A percentile compares a stretch with the other conserved stretches of the same genome.
Conservation (phyloP, 2,329 filamentous ascomycete species). For the Ambrosiella cleistominuta region DNA sequence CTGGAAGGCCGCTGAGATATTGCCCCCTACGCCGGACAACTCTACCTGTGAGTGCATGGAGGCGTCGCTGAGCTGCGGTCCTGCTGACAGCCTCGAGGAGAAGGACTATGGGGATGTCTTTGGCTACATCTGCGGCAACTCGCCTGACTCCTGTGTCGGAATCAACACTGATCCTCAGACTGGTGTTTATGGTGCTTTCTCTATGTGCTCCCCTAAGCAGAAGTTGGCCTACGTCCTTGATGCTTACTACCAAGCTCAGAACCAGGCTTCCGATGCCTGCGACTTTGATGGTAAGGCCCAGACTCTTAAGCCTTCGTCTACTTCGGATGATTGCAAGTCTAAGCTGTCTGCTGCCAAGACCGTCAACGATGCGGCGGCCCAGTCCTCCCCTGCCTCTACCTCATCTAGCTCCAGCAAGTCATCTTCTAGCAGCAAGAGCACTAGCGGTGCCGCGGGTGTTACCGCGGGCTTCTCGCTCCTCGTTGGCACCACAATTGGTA, state of each 20-base stretch:
- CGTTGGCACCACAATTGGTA: conserved; percentile 1
- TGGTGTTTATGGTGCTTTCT: conserved; percentile 59
- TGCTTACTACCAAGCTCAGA: conserved; percentile 48
- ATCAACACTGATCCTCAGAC: conserved; percentile 49
- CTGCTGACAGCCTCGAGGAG: conserved; percentile 37
- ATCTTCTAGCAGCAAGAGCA: conserved; percentile 3
- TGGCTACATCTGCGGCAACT: conserved; percentile 48
- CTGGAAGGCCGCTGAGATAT: conserved; percentile 53
- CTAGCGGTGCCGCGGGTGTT: neutral
- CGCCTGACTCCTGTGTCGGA: conserved; percentile 41
- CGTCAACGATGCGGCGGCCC: conserved; percentile 29
- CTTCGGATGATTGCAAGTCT: conserved; percentile 35
- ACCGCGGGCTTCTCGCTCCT: conserved; percentile 6
- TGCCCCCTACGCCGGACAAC: conserved; percentile 69
- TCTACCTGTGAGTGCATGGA: conserved; percentile 77
- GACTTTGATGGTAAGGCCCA: conserved; percentile 52
- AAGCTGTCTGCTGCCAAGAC: conserved; percentile 47
- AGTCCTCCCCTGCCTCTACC: conserved; percentile 8
- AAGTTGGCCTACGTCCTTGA: conserved; percentile 61
- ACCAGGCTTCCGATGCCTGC: conserved; percentile 41
- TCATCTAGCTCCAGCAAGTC: conserved; percentile 3
- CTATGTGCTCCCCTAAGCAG: conserved; percentile 54
- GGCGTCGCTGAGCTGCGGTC: conserved; percentile 51
- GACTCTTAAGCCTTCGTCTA: conserved; percentile 29
- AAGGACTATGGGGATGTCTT: conserved; percentile 54